phyloP scores from a whole-genome alignment of 805 yeast species.

The Metschnikowia lunata region DNA sequence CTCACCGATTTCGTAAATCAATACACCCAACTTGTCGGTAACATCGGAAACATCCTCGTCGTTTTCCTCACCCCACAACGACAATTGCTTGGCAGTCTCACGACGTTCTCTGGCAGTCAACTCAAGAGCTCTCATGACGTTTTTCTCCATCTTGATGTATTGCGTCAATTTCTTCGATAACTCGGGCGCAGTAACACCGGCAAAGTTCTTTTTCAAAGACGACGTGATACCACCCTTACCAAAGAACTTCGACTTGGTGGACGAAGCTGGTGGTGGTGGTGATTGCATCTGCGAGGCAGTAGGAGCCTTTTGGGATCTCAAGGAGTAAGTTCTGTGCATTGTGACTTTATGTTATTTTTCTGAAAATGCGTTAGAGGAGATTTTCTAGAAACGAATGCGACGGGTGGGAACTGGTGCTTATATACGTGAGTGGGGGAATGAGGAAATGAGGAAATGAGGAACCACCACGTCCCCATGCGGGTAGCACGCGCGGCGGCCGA shows the following conservation, averaged over 20 bases:
- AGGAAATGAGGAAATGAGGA: not conserved
- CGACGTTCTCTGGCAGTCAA: slow-evolving; percentile 90
- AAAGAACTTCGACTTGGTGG: slow-evolving; percentile 68
- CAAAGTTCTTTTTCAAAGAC: slow-evolving; percentile 73
- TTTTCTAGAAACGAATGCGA: not conserved
- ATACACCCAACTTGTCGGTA: slow-evolving; percentile 94
- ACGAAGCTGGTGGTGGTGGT: slow-evolving; percentile 78
- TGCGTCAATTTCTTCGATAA: slow-evolving; percentile 87
- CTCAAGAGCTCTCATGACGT: slow-evolving; percentile 90
- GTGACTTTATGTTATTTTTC: slow-evolving; percentile 7
- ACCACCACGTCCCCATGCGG: not conserved
- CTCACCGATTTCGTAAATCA: slow-evolving; percentile 94
- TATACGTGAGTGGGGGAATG: slow-evolving; percentile 3
- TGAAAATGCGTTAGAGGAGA: not conserved
- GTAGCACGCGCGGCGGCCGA: slow-evolving; percentile 11
- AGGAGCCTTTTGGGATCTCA: slow-evolving; percentile 75
- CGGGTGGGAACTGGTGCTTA: slow-evolving; percentile 5
- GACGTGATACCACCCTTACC: slow-evolving; percentile 70
- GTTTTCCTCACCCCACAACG: slow-evolving; percentile 96
- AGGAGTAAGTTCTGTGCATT: slow-evolving; percentile 84
- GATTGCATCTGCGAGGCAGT: slow-evolving; percentile 76
- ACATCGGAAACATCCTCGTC: slow-evolving; percentile 97
- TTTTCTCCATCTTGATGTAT: slow-evolving; percentile 93
- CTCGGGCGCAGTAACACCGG: slow-evolving; percentile 94
- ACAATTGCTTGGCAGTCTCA: slow-evolving; percentile 94